phyloP scores from a whole-genome alignment of 208 protist genomes.

The Leishmania tropica region DNA sequence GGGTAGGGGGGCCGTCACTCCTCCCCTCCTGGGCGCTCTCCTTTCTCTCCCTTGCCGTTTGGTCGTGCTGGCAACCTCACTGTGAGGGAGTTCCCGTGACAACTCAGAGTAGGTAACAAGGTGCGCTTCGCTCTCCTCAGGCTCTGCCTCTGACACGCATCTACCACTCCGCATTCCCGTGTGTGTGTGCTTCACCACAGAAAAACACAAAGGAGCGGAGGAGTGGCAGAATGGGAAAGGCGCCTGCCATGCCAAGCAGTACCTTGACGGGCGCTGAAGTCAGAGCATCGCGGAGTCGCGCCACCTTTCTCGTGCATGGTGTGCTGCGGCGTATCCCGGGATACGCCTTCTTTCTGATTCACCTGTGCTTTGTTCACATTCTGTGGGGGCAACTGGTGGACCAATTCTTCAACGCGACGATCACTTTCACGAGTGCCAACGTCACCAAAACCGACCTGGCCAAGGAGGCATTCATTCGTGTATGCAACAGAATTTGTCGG shows the following conservation, averaged over 20 bases:
- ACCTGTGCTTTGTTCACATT: constrained; percentile 37
- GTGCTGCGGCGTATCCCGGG: constrained; percentile 30
- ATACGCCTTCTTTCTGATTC: constrained; percentile 31
- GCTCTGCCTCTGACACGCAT: not conserved
- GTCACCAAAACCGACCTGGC: constrained; percentile 8
- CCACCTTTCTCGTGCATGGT: constrained; percentile 21
- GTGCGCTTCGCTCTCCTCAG: not conserved
- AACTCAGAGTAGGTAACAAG: not conserved
- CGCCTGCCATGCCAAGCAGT: not conserved
- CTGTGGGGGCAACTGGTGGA: constrained; percentile 34
- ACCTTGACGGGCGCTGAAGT: not conserved
- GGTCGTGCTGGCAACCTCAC: not conserved
- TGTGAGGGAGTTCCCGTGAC: not conserved
- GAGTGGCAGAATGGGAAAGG: not conserved
- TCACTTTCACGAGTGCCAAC: constrained; percentile 19
- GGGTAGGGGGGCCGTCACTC: not conserved
- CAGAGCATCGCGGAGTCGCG: not conserved
- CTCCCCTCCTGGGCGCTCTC: not conserved
- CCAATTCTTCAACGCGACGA: constrained; percentile 25
- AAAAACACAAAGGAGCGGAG: not conserved
- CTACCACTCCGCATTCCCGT: not conserved
- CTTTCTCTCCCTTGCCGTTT: not conserved
- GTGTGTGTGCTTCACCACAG: not conserved
- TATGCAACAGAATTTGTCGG: constrained; percentile 12
- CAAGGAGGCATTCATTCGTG: not conserved